These are phyloP conservation scores for Actinomucor elegans DNA, from an alignment of 371 early-diverging fungal species.

Conservation along the genomic window DNA sequence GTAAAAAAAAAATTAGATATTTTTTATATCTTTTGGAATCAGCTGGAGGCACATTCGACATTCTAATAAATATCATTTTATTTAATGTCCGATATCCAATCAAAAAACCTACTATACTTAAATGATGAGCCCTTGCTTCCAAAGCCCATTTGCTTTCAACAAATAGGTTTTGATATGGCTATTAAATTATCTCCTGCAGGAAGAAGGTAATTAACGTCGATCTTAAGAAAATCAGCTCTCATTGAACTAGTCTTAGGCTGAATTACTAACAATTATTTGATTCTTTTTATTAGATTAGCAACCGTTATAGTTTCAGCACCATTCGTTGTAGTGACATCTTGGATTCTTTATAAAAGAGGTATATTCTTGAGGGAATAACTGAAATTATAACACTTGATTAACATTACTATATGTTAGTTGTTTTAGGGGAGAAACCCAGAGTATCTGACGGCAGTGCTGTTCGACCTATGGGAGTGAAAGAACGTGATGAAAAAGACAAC, in stretches of 20 bases:
- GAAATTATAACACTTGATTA: not conserved
- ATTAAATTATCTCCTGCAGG: conserved; percentile 36
- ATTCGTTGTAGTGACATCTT: conserved; percentile 40
- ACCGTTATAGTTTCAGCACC: conserved; percentile 49
- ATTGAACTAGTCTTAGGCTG: not conserved
- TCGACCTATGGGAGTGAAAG: conserved; percentile 41
- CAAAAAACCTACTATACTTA: too few species aligned
- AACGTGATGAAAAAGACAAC: conserved; percentile 24
- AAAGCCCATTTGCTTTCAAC: too few species aligned
- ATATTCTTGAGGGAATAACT: too few species aligned
- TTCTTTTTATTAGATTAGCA: conserved; percentile 27
- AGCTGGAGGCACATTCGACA: too few species aligned
- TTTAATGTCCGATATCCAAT: too few species aligned
- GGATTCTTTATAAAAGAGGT: conserved; percentile 51
- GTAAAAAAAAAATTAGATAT: too few species aligned
- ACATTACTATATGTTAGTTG: conserved; percentile 17
- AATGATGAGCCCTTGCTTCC: too few species aligned
- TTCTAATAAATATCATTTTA: too few species aligned
- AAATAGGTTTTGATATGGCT: too few species aligned
- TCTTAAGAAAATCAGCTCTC: too few species aligned
- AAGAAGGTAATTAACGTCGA: conserved; percentile 21
- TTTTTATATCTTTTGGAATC: too few species aligned
- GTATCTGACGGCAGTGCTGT: conserved; percentile 38
- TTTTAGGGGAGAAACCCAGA: conserved; percentile 43
- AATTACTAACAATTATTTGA: too few species aligned